Conservation (phyloP, 1,284 basidiomycete genomes). For the Heterobasidion occidentale region DNA sequence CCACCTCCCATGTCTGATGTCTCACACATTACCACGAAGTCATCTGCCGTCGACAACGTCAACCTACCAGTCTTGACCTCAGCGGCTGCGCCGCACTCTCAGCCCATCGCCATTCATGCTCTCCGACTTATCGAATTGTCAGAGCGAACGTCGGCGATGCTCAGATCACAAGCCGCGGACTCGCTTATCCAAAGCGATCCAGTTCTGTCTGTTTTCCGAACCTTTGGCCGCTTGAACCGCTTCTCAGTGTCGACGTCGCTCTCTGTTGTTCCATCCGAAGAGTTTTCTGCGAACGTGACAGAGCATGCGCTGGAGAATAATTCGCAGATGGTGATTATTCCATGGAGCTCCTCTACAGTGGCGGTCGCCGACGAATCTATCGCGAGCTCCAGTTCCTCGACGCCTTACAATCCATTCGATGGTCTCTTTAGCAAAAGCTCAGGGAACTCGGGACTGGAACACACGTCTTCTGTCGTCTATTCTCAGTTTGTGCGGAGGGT, state of each 20-base stretch:
- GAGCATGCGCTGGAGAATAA: slow-evolving; percentile 50
- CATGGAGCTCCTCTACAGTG: slow-evolving; percentile 46
- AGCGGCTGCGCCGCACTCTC: not conserved
- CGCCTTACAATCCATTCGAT: slow-evolving; percentile 48
- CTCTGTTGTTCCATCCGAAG: slow-evolving; percentile 56
- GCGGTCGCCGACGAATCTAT: slow-evolving; percentile 24
- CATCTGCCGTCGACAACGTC: slow-evolving; percentile 15
- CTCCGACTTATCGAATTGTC: slow-evolving; percentile 87
- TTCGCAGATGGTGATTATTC: slow-evolving; percentile 75
- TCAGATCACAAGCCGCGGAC: slow-evolving; percentile 72
- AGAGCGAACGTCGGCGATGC: slow-evolving; percentile 78
- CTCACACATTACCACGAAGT: slow-evolving; percentile 4
- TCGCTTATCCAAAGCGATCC: slow-evolving; percentile 71
- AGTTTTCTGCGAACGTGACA: slow-evolving; percentile 64
- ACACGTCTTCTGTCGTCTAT: slow-evolving; percentile 49
- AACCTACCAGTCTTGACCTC: not conserved
- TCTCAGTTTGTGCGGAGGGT: slow-evolving; percentile 77
- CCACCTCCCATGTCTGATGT: not conserved
- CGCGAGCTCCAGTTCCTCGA: slow-evolving; percentile 6
- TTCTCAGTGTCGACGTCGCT: slow-evolving; percentile 65
- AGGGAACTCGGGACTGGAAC: slow-evolving; percentile 18
- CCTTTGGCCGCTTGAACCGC: slow-evolving; percentile 72
- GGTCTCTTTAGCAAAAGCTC: slow-evolving; percentile 38
- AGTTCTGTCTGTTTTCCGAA: slow-evolving; percentile 73
- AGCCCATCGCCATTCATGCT: slow-evolving; percentile 34